Base-by-base conservation (phyloP, 257 asterid species). In the Coffea eugenioides region DNA sequence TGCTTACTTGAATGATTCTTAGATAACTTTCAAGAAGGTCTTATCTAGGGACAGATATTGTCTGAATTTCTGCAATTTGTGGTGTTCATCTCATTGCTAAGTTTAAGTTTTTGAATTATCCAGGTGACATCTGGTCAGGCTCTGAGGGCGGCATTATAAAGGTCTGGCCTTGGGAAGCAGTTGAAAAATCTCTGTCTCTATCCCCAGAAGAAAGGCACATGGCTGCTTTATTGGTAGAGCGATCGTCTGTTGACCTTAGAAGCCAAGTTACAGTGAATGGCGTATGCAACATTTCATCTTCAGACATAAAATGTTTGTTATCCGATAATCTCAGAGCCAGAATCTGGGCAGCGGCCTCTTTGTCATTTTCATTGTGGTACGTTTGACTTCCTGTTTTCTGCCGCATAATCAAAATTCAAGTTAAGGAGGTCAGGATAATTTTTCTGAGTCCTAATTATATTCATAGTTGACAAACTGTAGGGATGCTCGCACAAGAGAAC, bases 91-190 rank as follows among this genome's bases (percentile, higher is more conserved):
- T 79, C 57, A 31, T 71, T 75, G 59, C 54, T 46, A 51, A 65
- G 56, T 51, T 45, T 39, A 67, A 74, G 41, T 80, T 73, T 59
- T 79, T 69, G 20, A 9, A 80, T 52, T 73, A 41, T 84, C 46
- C 76, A 95, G 99, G 99, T 85, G 99, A 96, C 86, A 65, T 96
- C 75, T 96, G 99, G 99, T 84, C 98, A 36, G 98, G 99, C 43
- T 91, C 96, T 31, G 98, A 96, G 80, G 87, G 89, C 13, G 99
- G 99, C 43, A 41, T 43, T 36, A 88, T 96, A 75, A 88, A 92
- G 83, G 89, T 96, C 73, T 96, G 97, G 98, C 97, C 97, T 18
- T 87, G 97, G 96, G 97, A 94, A 90, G 85, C 91, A 31, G 83
- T 94, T 70, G 97, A 94, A 67, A 96, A 94, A 80, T 96, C 98